phyloP scores from a whole-genome alignment of 2,329 filamentous ascomycete genomes.

The Sclerotinia sclerotiorum region DNA sequence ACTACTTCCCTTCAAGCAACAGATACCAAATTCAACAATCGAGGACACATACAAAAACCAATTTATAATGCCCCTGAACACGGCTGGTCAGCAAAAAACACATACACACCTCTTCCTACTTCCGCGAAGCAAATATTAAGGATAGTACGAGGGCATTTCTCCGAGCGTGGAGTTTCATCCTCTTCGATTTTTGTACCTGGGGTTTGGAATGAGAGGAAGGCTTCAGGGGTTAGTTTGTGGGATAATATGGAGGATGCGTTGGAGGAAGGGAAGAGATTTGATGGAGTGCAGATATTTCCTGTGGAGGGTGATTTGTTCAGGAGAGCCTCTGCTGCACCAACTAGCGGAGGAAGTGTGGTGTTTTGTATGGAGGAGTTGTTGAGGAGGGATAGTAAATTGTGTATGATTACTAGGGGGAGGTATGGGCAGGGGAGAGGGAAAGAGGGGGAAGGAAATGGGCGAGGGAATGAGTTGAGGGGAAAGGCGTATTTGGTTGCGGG shows the following conservation, averaged over 20 bases:
- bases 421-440: neutral
- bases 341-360: neutral
- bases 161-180: neutral
- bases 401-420: neutral
- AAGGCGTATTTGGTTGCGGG: slow-evolving; percentile 17
- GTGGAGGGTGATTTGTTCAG: neutral
- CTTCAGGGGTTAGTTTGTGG: neutral
- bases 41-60: too few species aligned
- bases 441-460: neutral
- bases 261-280: neutral
- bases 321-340: too few species aligned
- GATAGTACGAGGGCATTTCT: neutral
- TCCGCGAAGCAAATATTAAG: neutral
- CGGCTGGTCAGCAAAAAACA: neutral
- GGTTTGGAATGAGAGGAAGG: neutral
- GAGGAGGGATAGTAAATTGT: neutral
- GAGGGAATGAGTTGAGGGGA: neutral
- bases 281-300: neutral
- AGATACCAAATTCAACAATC: neutral
- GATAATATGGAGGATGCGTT: neutral
- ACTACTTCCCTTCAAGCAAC: neutral
- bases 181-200: slow-evolving; percentile 1
- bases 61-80: neutral
- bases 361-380: slow-evolving; percentile 12
- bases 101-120: neutral